phyloP scores from a whole-genome alignment of 176 grass and related monocot species.

The Oryza rufipogon region DNA sequence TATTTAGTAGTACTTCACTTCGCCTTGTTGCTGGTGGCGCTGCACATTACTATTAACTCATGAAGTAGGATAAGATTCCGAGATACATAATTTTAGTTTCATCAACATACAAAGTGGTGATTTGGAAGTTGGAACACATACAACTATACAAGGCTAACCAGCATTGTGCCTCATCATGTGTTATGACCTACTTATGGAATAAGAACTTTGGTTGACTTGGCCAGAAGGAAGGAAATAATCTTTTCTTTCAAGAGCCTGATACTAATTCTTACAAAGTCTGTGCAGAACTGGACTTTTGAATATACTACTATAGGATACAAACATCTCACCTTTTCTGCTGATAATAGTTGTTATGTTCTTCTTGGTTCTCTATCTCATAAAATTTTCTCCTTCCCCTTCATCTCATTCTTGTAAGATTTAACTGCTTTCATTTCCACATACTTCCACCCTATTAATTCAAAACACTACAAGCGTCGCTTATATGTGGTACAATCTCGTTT shows the following conservation, averaged over 20 bases:
- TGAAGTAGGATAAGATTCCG: not conserved
- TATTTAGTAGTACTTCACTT: conserved; percentile 1
- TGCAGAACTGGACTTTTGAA: not conserved
- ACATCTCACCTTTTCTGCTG: not conserved
- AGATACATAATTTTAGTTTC: not conserved
- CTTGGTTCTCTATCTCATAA: not conserved
- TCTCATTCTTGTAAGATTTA: not conserved
- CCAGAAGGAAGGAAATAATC: not conserved
- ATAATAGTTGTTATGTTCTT: not conserved
- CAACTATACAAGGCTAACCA: not conserved
- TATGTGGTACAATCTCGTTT: conserved; percentile 18
- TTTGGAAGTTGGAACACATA: conserved; percentile 3
- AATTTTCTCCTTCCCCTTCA: not conserved
- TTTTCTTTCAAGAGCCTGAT: not conserved
- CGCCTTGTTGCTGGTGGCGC: not conserved
- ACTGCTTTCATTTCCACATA: conserved; percentile 4
- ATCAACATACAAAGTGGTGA: conserved; percentile 5
- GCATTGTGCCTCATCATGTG: not conserved
- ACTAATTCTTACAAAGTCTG: not conserved
- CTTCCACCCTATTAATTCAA: conserved; percentile 1
- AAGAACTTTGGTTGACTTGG: not conserved
- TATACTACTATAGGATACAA: not conserved
- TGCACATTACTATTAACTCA: not conserved
- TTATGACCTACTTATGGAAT: not conserved
- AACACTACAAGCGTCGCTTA: not conserved